Base-by-base conservation (phyloP, 768 basidiomycete species). In the Xerocomus potaroensis region DNA sequence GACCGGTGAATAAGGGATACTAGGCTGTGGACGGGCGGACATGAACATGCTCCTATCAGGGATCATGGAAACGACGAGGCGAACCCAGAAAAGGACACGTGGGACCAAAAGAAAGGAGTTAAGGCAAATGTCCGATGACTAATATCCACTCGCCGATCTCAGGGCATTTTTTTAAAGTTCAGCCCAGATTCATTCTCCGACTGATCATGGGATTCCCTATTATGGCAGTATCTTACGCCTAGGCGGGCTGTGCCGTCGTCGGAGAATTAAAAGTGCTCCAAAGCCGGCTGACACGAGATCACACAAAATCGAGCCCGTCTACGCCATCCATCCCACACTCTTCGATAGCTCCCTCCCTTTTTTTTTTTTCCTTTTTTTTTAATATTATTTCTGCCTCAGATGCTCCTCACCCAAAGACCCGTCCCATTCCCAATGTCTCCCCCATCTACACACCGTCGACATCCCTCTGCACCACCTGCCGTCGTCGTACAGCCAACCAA, bases 401-500 rank as follows among this genome's bases (percentile, higher is more conserved):
- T 76, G 75, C 54, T 76, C 8, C 72, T 75, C 62, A 59, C 64
- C 29, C 75, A 63, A 53, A 67, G 68, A 29, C 73, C 71, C 45
- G 55, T 69, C 0, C 57, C 56, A 1, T 43, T 58, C 29, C 59
- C 65, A 39, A 63, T 65, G 60, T 55, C 60, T 7, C 68, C 57
- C 19, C 57, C 60, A 8, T 50, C 54, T 32, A 62, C 71, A 18
- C 85, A 86, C 63, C 72, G 79, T 50, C 73, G 87, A 44, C 78
- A 80, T 59, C 80, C 85, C 16, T 87, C 86, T 0, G 85, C 86
- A 0, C 82, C 83, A 8, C 77, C 79, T 1, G 74, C 79, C 29
- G 77, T 83, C 57, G 73, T 81, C 50, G 79, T 85, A 4, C 83
- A 85, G 62, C 80, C 87, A 3, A 86, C 87, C 11, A 75, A 76